These are phyloP conservation scores for Hypoxylon fuscum DNA, from an alignment of 495 filamentous ascomycete species.

Conservation along the genomic window DNA sequence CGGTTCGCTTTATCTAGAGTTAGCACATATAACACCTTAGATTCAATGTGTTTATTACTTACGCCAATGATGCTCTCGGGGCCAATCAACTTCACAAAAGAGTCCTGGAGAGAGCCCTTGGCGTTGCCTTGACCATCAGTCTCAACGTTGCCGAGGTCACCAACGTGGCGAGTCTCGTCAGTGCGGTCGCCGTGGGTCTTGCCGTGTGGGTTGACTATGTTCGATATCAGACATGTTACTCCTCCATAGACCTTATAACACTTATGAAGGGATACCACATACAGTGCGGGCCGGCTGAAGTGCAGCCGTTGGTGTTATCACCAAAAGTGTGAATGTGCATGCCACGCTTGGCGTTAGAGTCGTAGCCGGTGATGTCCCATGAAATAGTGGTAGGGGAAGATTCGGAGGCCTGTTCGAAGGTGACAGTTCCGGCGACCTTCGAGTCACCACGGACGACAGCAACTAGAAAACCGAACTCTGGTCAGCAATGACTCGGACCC, in stretches of 20 bases:
- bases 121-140: constrained; percentile 91
- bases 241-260: neutral
- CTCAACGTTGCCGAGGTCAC: constrained; percentile 96
- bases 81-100: constrained; percentile 90
- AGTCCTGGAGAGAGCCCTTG: constrained; percentile 77
- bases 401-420: constrained; percentile 91
- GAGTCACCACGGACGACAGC: constrained; percentile 97
- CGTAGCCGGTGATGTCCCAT: constrained; percentile 92
- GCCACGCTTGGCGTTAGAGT: constrained; percentile 93
- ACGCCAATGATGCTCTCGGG: constrained; percentile 95
- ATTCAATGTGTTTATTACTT: constrained; percentile 50
- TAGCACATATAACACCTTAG: constrained; percentile 4
- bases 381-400: constrained; percentile 81
- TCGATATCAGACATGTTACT: constrained; percentile 11
- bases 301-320: constrained; percentile 99
- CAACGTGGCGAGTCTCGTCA: constrained; percentile 89
- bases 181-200: constrained; percentile 90
- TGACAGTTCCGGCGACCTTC: constrained; percentile 88
- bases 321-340: constrained; percentile 99
- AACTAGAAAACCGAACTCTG: constrained; percentile 62
- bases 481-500: constrained; percentile 44
- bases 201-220: constrained; percentile 87
- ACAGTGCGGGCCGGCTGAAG: constrained; percentile 96
- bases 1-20: constrained; percentile 72
- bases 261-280: constrained; percentile 46